Evolutionary conservation across 768 basidiomycete species (phyloP).

Genomic region (Mycena olivaceomarginata): DNA sequence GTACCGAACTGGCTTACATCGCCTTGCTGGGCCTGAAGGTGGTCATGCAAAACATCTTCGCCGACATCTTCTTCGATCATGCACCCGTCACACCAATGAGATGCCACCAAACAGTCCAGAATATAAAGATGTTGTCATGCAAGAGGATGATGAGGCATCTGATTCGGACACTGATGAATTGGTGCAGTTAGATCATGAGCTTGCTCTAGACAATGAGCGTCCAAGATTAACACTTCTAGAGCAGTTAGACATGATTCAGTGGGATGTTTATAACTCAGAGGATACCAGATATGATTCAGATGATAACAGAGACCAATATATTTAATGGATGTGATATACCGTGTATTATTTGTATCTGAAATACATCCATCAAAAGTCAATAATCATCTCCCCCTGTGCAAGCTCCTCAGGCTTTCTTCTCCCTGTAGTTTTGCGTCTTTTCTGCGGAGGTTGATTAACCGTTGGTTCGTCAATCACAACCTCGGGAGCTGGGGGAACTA

Average conservation of each 20-base stretch:
- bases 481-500: neutral
- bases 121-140: neutral
- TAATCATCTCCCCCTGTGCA: neutral
- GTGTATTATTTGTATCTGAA: neutral
- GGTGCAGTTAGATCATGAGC: constrained; percentile 6
- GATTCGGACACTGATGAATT: neutral
- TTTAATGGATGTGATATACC: too few relatives aligned
- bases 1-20: constrained; percentile 26
- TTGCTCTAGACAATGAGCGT: constrained; percentile 2
- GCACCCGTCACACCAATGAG: constrained; percentile 15
- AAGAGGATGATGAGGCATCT: neutral
- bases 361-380: neutral
- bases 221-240: constrained; percentile 11
- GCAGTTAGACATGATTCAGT: neutral
- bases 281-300: neutral
- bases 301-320: neutral
- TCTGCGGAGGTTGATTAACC: neutral
- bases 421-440: neutral
- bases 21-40: constrained; percentile 26
- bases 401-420: neutral
- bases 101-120: neutral
- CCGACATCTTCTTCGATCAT: constrained; percentile 13
- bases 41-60: constrained; percentile 38
- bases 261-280: too few relatives aligned
- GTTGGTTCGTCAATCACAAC: neutral